These are phyloP conservation scores for Pachysandra terminalis DNA, from an alignment of 164 flowering plant genomes.

Conservation along the genomic window DNA sequence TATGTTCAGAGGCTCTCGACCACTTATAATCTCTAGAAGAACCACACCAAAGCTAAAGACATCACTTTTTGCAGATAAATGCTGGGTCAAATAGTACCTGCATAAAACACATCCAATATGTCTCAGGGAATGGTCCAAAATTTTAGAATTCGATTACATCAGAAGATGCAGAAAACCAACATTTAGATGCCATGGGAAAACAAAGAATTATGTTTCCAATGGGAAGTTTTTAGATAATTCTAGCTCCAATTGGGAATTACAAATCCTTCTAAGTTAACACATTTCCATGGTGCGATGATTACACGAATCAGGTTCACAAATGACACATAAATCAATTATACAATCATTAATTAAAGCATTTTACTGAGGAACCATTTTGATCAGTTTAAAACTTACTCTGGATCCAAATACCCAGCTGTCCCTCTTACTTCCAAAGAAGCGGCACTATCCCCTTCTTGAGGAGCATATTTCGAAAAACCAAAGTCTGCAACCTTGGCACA, in stretches of 20 bases:
- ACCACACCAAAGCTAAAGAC: conserved; percentile 87
- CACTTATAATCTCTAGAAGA: conserved; percentile 73
- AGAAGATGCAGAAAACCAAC: not conserved
- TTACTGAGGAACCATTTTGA: not conserved
- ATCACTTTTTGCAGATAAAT: conserved; percentile 75
- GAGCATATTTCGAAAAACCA: conserved; percentile 81
- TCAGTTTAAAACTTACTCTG: conserved; percentile 54
- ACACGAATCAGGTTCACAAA: not conserved
- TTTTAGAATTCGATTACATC: not conserved
- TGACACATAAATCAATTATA: too few relatives aligned
- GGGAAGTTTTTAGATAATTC: too few relatives aligned
- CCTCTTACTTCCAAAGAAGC: conserved; percentile 82
- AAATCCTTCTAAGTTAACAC: too few relatives aligned
- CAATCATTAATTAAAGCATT: not conserved
- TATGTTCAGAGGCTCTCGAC: conserved; percentile 78
- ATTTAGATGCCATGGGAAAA: not conserved
- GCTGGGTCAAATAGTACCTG: conserved; percentile 82
- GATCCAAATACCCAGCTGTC: conserved; percentile 81
- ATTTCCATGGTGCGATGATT: not conserved
- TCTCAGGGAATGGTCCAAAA: conserved; percentile 2
- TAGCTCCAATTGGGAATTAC: too few relatives aligned
- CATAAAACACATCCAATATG: not conserved
- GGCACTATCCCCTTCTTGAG: conserved; percentile 78
- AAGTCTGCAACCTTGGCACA: conserved; percentile 73
- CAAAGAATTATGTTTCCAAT: not conserved